These are phyloP conservation scores for Linderniella brevidens DNA, from an alignment of 257 asterid species.

Conservation along the genomic window DNA sequence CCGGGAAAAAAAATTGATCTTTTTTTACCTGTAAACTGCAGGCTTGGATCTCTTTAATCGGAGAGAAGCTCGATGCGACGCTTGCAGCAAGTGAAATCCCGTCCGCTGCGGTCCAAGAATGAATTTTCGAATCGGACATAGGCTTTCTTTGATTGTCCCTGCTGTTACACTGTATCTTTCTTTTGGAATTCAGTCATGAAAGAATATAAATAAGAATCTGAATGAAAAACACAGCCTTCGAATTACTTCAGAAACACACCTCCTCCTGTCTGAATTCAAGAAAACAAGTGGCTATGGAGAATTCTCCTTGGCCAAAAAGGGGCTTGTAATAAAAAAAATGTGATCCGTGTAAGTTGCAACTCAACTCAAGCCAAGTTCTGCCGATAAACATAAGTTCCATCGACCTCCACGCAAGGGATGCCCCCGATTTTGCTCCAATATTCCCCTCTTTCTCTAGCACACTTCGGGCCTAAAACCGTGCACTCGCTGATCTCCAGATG, in stretches of 20 bases:
- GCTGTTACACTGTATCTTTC: too few relatives aligned
- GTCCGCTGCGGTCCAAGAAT: too few relatives aligned
- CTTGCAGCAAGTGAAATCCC: slow-evolving; percentile 30
- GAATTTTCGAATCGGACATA: too few relatives aligned
- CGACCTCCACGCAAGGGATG: slow-evolving; percentile 58
- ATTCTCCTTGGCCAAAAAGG: too few relatives aligned
- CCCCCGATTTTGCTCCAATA: slow-evolving; percentile 47
- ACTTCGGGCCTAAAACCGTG: slow-evolving; percentile 20
- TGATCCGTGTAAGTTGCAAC: not conserved
- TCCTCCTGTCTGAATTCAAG: too few relatives aligned
- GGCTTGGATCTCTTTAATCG: slow-evolving; percentile 90
- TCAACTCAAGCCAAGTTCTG: slow-evolving; percentile 16
- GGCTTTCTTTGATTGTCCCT: too few relatives aligned
- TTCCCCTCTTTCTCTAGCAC: slow-evolving; percentile 37
- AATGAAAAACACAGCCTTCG: too few relatives aligned
- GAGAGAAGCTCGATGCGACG: slow-evolving; percentile 72
- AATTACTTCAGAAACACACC: too few relatives aligned
- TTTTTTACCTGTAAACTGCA: slow-evolving; percentile 16
- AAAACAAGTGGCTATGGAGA: too few relatives aligned
- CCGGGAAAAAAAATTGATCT: not conserved
- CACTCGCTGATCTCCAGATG: slow-evolving; percentile 50
- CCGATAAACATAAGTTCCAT: slow-evolving; percentile 24
- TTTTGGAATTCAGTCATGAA: too few relatives aligned
- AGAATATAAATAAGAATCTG: too few relatives aligned
- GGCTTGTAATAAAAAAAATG: too few relatives aligned